Evolutionary conservation across 306 rosid genomes (phyloP), one percentile per base, ranked within the genome.

Genomic region (Quercus glauca): DNA sequence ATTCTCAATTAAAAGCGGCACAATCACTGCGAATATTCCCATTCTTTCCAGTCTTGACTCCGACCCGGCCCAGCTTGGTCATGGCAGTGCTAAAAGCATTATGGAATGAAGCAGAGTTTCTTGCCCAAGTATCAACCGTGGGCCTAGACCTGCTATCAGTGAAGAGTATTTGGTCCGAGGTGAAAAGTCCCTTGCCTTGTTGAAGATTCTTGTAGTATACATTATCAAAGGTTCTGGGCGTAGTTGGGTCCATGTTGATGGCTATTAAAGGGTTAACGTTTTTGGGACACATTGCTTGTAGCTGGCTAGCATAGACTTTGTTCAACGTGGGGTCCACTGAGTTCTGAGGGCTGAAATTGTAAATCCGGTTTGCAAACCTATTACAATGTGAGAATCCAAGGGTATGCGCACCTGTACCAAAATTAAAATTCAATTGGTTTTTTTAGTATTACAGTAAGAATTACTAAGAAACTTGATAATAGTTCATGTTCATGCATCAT

Each of bases 331-430:
- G 91, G 82, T 91, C 97, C 70, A 89, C 89, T 11, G 60, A 29
- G 43, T n/a, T 83, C 1, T 31, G 56, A 3, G 75, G 53, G 72
- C 85, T 87, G 90, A 83, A 91, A 81, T 58, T 85, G 51, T 82
- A 90, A 17, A 91, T 85, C 75, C 97, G 88, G 21, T 74, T 79
- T 1, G 89, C 25, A 71, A 89, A 81, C 55, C 35, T 83, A 84
- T 28, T 69, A 83, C 98, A 93, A 17, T 91, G 98, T 6, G 94
- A 88, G 88, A 91, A 91, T 77, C 98, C 98, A 23, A 93, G 79
- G 26, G 92, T 88, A 83, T 93, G 98, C 1, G 97, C 97, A 31
- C 86, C 98, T 93, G 81, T 68, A 85, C 13, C 25, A 86, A 69
- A 69, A 35, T 65, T 20, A 35, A 61, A 58, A 52, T 19, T 10